Percentiles rank a stretch among this genome's conserved stretches.
Evolutionary conservation across 2,329 filamentous ascomycete genomes (phyloP).

Genomic region (Trichoderma hamatum): DNA sequence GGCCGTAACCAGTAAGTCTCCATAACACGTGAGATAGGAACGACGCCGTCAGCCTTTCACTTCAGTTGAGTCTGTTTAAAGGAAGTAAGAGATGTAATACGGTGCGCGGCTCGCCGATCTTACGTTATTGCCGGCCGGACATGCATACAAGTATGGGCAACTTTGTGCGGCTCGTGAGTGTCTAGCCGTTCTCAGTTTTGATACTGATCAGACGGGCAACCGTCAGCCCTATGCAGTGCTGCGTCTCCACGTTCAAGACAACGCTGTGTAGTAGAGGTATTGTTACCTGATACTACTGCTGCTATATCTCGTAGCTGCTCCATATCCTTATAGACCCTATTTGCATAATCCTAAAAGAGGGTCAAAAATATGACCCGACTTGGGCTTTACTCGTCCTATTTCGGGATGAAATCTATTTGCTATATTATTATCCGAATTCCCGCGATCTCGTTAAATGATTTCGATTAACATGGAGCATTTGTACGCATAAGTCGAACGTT

Average conservation of each 20-base stretch:
- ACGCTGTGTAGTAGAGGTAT: background rate
- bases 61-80: background rate
- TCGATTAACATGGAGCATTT: background rate
- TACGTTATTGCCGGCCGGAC: too few relatives aligned
- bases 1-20: background rate
- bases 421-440: background rate
- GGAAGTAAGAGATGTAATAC: background rate
- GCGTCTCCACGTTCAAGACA: constrained; percentile 6
- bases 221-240: constrained; percentile 24
- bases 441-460: background rate
- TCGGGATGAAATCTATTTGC: background rate
- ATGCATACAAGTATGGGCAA: background rate
- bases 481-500: background rate
- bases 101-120: background rate
- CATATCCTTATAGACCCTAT: background rate
- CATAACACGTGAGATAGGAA: background rate
- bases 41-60: too few relatives aligned
- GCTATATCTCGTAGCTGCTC: background rate
- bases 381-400: background rate
- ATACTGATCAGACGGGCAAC: background rate
- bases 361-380: background rate
- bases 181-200: background rate
- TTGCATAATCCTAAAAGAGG: background rate
- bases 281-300: background rate
- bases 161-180: constrained; percentile 2